A percentile compares a stretch with the other conserved stretches of the same genome.
phyloP scores from a whole-genome alignment of 2,329 filamentous ascomycete genomes.

The Aspergillus fischeri region DNA sequence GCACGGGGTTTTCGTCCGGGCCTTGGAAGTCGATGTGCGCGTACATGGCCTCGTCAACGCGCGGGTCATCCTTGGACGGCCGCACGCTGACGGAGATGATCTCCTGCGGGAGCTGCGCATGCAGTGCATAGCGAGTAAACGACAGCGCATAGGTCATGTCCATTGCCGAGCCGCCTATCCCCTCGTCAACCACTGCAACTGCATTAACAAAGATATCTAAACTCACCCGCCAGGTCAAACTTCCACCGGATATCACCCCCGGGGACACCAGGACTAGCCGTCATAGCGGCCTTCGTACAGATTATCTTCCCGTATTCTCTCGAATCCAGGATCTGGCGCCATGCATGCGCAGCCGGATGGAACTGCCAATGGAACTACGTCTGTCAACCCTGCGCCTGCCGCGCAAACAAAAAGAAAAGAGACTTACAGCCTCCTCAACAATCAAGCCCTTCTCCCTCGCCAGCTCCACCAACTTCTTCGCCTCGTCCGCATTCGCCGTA shows the following conservation, averaged over 20 bases:
- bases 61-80: conserved; percentile 20
- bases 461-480: conserved; percentile 41
- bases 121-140: conserved; percentile 31
- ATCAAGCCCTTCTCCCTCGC: conserved; percentile 38
- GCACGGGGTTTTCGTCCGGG: conserved; percentile 15
- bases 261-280: conserved; percentile 21
- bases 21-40: conserved; percentile 25
- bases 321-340: conserved; percentile 32
- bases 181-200: neutral
- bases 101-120: conserved; percentile 21
- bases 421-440: conserved; percentile 46
- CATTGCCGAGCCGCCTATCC: conserved; percentile 34
- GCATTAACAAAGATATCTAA: no score
- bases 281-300: conserved; percentile 23
- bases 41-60: conserved; percentile 32
- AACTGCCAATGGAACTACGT: conserved; percentile 39
- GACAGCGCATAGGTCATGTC: conserved; percentile 37
- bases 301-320: conserved; percentile 30
- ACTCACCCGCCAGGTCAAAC: conserved; percentile 30
- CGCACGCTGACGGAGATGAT: conserved; percentile 29
- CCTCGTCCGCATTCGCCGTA: conserved; percentile 33
- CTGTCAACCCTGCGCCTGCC: neutral
- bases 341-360: conserved; percentile 38
- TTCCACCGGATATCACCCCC: conserved; percentile 37
- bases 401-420: neutral